Evolutionary conservation across 108 stramenopile genomes (phyloP).

Genomic region (Bacterosira constricta): DNA sequence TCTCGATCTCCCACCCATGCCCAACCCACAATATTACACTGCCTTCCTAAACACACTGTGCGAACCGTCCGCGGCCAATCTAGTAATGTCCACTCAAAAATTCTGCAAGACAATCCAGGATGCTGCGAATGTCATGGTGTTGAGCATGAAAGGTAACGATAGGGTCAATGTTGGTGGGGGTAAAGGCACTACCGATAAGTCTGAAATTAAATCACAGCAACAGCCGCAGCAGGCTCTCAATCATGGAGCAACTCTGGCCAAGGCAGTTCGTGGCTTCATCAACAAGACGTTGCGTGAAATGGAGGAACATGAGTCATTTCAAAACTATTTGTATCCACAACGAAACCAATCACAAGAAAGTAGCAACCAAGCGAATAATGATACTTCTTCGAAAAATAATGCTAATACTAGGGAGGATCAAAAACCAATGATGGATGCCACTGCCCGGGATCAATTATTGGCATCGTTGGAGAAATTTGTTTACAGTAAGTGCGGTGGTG

Average conservation of each 20-base stretch:
- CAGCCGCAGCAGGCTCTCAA: constrained; percentile 1
- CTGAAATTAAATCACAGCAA: background rate
- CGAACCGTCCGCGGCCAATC: constrained; percentile 39
- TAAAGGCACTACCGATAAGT: background rate
- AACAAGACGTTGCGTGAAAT: constrained; percentile 36
- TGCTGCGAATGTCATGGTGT: constrained; percentile 38
- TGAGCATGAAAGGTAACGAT: constrained; percentile 14
- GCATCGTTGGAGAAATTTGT: constrained; percentile 43
- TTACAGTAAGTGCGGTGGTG: constrained; percentile 35
- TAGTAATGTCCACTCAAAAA: constrained; percentile 43
- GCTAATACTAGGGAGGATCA: background rate
- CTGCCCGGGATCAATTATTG: constrained; percentile 13
- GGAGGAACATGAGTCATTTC: constrained; percentile 35
- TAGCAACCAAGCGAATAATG: background rate
- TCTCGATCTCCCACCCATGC: constrained; percentile 4
- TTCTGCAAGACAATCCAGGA: constrained; percentile 51
- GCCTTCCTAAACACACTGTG: constrained; percentile 32
- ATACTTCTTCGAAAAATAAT: background rate
- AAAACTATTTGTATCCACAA: background rate
- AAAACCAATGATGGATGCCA: background rate
- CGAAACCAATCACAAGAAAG: too few relatives aligned
- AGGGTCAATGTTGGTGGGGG: background rate
- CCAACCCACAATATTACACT: constrained; percentile 15
- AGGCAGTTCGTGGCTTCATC: constrained; percentile 42
- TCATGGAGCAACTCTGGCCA: constrained; percentile 26